Evolutionary conservation across 2,329 filamentous ascomycete genomes (phyloP), one percentile per base, ranked within the genome.

Genomic region (Colletotrichum sansevieriae): DNA sequence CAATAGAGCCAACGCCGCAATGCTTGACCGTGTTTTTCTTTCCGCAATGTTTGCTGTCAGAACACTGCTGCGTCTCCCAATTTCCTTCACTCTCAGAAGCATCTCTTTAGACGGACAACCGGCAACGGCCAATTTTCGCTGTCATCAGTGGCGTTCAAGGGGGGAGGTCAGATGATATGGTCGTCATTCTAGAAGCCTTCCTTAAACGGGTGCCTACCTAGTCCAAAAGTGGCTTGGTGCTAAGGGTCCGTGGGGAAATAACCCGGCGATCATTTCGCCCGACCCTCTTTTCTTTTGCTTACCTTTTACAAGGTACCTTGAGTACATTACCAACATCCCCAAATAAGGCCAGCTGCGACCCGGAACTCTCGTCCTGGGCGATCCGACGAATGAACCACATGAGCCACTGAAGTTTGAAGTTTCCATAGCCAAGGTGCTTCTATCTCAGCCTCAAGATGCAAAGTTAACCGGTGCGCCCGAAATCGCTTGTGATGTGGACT

Each of bases 171-270:
- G n/a, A 13, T 60, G 62, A 43, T 15, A 4, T 43, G 37, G 55
- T 54, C 51, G n/a, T 13, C 22, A 6, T 69, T 69, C 66, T 60
- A 58, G 66, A 69, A 69, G 66, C 25, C 62, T 69, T 65, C 66
- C 62, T 9, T 13, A 66, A 60, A 51, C 49, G 66, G 55, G 18
- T 66, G 66, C 66, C 62, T 65, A 10, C 66, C 62, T 65, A 10
- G 4, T 8, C 33, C 29, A 2, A 55, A 39, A 37, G 25, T 15
- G 49, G 49, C 39, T 55, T 47, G 39, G 43, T 0, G 1, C 9
- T 3, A 25, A 44, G 59, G 59, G 60, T 33, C 37, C 37, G 52
- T 25, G 60, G 59, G 51, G 64, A 29, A 56, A 52, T 51, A 15
- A 47, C 29, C 25, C 46, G 58, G 58, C 58, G 56, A 59, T 61